These are phyloP conservation scores for Polymyxa betae DNA, from an alignment of 208 protist genomes.

Conservation along the genomic window DNA sequence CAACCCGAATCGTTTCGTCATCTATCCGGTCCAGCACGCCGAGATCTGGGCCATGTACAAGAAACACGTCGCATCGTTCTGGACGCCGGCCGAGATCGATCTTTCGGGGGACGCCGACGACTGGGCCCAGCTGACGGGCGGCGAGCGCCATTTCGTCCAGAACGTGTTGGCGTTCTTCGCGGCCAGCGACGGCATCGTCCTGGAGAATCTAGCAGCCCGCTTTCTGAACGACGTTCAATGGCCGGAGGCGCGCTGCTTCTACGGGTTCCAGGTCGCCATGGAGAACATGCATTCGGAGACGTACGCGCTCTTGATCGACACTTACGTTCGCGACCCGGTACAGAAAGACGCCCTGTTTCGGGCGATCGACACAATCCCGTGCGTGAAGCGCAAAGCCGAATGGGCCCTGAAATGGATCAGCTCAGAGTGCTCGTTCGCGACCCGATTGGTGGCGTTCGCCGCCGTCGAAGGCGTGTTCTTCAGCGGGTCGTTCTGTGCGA, in stretches of 20 bases:
- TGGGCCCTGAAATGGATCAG: slow-evolving; percentile 92
- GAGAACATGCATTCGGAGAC: slow-evolving; percentile 98
- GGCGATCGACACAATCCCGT: slow-evolving; percentile 93
- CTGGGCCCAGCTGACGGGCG: slow-evolving; percentile 89
- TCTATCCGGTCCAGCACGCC: slow-evolving; percentile 96
- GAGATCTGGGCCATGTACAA: slow-evolving; percentile 99
- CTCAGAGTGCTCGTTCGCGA: slow-evolving; percentile 68
- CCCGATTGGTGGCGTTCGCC: slow-evolving; percentile 96
- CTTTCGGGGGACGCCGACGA: slow-evolving; percentile 79
- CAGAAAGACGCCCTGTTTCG: slow-evolving; percentile 91
- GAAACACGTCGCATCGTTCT: slow-evolving; percentile 85
- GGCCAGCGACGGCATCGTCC: slow-evolving; percentile 92
- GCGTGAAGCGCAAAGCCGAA: slow-evolving; percentile 94
- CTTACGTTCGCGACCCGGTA: slow-evolving; percentile 89
- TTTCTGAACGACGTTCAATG: slow-evolving; percentile 96
- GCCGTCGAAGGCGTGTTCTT: slow-evolving; percentile 99
- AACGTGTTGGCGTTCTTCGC: slow-evolving; percentile 97
- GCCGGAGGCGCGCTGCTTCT: slow-evolving; percentile 96
- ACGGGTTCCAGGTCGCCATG: slow-evolving; percentile 98
- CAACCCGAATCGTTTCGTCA: slow-evolving; percentile 93
- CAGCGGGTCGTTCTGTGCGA: slow-evolving; percentile 94
- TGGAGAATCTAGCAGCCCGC: slow-evolving; percentile 93
- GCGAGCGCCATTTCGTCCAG: slow-evolving; percentile 97
- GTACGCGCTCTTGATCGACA: slow-evolving; percentile 87
- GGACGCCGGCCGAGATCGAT: slow-evolving; percentile 97